A percentile compares a stretch with the other conserved stretches of the same genome.
These are phyloP conservation scores for Gomphus bonarii DNA, from an alignment of 1,284 basidiomycete species.

Conservation along the genomic window DNA sequence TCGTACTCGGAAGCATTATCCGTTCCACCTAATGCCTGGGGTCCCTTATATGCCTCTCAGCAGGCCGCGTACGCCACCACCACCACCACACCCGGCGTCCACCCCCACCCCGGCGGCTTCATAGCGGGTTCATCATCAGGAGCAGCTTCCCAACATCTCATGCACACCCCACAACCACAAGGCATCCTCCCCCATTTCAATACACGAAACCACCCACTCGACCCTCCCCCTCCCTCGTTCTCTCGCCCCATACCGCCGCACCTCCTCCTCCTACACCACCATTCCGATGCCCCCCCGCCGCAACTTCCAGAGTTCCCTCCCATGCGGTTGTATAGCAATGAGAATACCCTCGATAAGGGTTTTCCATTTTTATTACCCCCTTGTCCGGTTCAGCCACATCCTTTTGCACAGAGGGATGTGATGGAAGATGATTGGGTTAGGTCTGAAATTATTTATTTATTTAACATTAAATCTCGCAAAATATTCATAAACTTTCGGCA, in stretches of 20 bases:
- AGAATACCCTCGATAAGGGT: constrained; percentile 23
- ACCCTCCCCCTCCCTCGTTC: constrained; percentile 17
- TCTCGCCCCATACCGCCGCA: constrained; percentile 17
- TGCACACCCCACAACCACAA: no score
- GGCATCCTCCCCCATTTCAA: background rate
- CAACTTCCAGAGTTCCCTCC: constrained; percentile 20
- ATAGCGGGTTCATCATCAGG: background rate
- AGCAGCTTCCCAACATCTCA: background rate
- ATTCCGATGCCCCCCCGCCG: background rate
- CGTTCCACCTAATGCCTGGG: background rate
- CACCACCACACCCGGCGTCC: background rate
- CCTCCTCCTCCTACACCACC: background rate
- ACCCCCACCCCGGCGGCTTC: no score
- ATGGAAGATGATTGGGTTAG: constrained; percentile 29
- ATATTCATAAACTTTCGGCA: background rate
- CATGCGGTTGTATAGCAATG: constrained; percentile 22
- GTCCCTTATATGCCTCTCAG: background rate
- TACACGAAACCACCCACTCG: no score
- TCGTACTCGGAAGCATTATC: background rate
- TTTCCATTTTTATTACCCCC: constrained; percentile 19
- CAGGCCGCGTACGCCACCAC: no score
- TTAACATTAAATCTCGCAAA: background rate
- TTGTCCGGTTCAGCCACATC: constrained; percentile 21
- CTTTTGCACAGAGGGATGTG: constrained; percentile 30
- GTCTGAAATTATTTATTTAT: constrained; percentile 16